Evolutionary conservation across 2,329 filamentous ascomycete species (phyloP).

Genomic region (Aspergillus versicolor): DNA sequence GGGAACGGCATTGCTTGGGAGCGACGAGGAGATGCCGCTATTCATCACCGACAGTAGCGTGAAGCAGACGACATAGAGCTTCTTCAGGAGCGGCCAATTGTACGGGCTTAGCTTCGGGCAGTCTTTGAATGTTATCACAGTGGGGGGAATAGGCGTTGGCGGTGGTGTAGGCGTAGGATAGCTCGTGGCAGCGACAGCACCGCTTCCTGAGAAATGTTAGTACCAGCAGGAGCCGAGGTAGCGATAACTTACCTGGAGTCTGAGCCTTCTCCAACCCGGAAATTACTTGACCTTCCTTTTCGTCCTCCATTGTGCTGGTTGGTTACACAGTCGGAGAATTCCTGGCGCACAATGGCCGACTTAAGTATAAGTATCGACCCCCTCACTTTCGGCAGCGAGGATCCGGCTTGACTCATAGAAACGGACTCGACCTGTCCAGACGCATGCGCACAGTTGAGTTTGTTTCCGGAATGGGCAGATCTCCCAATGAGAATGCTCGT

Average conservation of each 20-base stretch:
- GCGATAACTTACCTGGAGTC: background rate
- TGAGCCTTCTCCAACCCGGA: background rate
- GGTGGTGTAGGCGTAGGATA: background rate
- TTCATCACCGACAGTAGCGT: constrained; percentile 34
- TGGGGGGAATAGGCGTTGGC: background rate
- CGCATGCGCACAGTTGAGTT: background rate
- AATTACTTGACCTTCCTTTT: background rate
- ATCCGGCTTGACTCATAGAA: constrained; percentile 21
- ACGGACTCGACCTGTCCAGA: constrained; percentile 14
- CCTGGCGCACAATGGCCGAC: background rate
- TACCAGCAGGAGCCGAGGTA: background rate
- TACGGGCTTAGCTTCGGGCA: constrained; percentile 24
- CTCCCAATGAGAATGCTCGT: constrained; percentile 4
- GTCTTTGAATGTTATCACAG: constrained; percentile 27
- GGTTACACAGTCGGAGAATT: constrained; percentile 2
- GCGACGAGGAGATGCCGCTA: constrained; percentile 37
- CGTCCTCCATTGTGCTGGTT: background rate
- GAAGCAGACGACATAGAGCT: constrained; percentile 28
- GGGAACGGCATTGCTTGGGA: constrained; percentile 41
- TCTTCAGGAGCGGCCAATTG: constrained; percentile 29
- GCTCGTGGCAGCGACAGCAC: background rate
- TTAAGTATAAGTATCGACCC: constrained; percentile 7
- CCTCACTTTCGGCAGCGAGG: background rate
- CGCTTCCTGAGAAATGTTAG: background rate
- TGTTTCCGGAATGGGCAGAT: background rate